Percentiles rank a stretch among this genome's conserved stretches.
These are phyloP conservation scores for Stropharia rugosoannulata DNA, from an alignment of 768 basidiomycete genomes.

Conservation along the genomic window DNA sequence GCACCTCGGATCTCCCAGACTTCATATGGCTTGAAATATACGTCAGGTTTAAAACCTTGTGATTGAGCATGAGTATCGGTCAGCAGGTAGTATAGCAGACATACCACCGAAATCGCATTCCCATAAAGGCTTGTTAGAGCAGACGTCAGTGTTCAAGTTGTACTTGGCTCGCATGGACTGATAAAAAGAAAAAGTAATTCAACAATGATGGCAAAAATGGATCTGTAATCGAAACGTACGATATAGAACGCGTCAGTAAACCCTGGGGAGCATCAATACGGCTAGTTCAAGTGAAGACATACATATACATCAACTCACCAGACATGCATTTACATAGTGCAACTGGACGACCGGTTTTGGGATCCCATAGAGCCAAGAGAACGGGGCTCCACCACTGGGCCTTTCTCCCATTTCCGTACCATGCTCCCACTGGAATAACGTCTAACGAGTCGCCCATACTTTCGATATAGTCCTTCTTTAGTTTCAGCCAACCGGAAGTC, in stretches of 20 bases:
- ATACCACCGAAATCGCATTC: slow-evolving; percentile 65
- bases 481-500: slow-evolving; percentile 84
- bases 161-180: slow-evolving; percentile 68
- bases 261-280: slow-evolving; percentile 35
- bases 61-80: neutral
- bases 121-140: slow-evolving; percentile 53
- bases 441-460: slow-evolving; percentile 78
- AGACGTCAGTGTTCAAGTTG: slow-evolving; percentile 48
- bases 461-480: slow-evolving; percentile 90
- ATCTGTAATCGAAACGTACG: slow-evolving; percentile 30
- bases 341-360: slow-evolving; percentile 56
- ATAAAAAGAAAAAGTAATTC: slow-evolving; percentile 17
- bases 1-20: slow-evolving; percentile 91
- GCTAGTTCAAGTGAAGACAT: neutral
- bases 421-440: slow-evolving; percentile 74
- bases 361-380: slow-evolving; percentile 75
- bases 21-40: slow-evolving; percentile 70
- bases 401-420: slow-evolving; percentile 90
- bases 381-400: slow-evolving; percentile 92
- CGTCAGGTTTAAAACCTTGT: slow-evolving; percentile 61
- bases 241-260: slow-evolving; percentile 86
- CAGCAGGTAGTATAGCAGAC: neutral
- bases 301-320: slow-evolving; percentile 39
- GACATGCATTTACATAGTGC: slow-evolving; percentile 93
- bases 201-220: neutral